These are phyloP conservation scores for Fusarium fracticaudum DNA, from an alignment of 2,329 filamentous ascomycete genomes.

Conservation along the genomic window DNA sequence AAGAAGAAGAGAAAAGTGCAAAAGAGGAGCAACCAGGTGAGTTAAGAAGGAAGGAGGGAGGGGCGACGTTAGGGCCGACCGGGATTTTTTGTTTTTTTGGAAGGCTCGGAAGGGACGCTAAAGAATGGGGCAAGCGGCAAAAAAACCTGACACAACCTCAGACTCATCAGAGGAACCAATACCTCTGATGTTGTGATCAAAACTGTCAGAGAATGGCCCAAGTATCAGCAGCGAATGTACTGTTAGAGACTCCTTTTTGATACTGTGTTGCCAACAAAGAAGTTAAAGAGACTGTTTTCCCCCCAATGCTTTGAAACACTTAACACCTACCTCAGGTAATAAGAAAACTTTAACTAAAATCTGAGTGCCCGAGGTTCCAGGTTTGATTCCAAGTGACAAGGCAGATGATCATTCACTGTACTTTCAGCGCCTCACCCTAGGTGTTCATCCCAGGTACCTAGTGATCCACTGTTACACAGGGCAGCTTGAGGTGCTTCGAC, in stretches of 20 bases:
- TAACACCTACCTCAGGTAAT: background rate
- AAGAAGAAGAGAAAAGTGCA: conserved; percentile 24
- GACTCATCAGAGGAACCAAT: background rate
- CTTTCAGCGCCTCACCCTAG: conserved; percentile 2
- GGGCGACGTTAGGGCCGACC: conserved; percentile 43
- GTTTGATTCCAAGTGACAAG: background rate
- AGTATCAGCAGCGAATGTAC: background rate
- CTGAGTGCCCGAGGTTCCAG: background rate
- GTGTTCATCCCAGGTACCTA: background rate
- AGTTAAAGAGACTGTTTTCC: background rate
- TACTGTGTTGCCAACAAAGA: background rate
- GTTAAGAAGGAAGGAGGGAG: conserved; percentile 37
- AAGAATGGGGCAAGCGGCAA: conserved; percentile 41
- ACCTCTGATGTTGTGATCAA: background rate
- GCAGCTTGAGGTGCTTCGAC: background rate
- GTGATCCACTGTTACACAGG: conserved; percentile 13
- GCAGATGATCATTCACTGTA: background rate
- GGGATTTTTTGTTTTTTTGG: conserved; percentile 36
- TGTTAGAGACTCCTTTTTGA: background rate
- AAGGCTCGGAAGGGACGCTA: conserved; percentile 5
- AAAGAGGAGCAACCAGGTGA: conserved; percentile 33
- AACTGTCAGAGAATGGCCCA: background rate
- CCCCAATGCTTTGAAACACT: background rate
- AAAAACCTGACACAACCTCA: conserved; percentile 1
- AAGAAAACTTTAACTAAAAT: background rate